phyloP scores from a whole-genome alignment of 2,329 filamentous ascomycete genomes.

The Colletotrichum sp. region DNA sequence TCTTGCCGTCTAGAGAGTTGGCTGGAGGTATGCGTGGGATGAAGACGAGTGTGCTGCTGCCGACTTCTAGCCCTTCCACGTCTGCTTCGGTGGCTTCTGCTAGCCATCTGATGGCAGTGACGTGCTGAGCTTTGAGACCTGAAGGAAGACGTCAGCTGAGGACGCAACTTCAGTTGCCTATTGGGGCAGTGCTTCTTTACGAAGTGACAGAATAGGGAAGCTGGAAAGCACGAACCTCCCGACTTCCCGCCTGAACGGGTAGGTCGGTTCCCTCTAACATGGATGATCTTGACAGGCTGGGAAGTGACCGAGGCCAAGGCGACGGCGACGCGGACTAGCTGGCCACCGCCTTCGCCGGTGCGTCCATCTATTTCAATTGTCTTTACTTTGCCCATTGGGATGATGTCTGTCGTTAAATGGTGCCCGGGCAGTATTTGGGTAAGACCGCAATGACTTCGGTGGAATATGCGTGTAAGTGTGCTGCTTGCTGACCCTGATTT shows the following conservation, averaged over 20 bases:
- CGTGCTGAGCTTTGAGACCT: slow-evolving; percentile 68
- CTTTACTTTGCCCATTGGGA: too few relatives aligned
- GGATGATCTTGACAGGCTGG: slow-evolving; percentile 55
- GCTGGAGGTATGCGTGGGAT: slow-evolving; percentile 43
- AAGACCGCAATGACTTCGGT: too few relatives aligned
- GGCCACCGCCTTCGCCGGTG: slow-evolving; percentile 67
- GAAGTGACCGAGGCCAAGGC: slow-evolving; percentile 60
- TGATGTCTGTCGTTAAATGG: too few relatives aligned
- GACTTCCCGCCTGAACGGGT: slow-evolving; percentile 31
- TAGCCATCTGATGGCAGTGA: slow-evolving; percentile 60
- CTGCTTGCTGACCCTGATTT: too few relatives aligned
- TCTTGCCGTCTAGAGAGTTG: slow-evolving; percentile 32
- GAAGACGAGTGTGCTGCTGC: slow-evolving; percentile 56
- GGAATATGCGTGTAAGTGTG: too few relatives aligned
- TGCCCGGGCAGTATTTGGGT: too few relatives aligned
- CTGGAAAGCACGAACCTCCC: slow-evolving; percentile 7
- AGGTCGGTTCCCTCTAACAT: slow-evolving; percentile 61
- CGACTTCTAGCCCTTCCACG: slow-evolving; percentile 54
- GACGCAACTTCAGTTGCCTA: neutral
- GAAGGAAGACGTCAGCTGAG: neutral
- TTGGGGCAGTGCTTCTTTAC: neutral
- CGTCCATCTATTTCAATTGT: too few relatives aligned
- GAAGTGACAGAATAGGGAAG: neutral
- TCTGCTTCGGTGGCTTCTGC: slow-evolving; percentile 56
- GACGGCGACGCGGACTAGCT: slow-evolving; percentile 62